Conservation (phyloP, 352 stramenopile genomes). For the Globisporangium yorkense region DNA sequence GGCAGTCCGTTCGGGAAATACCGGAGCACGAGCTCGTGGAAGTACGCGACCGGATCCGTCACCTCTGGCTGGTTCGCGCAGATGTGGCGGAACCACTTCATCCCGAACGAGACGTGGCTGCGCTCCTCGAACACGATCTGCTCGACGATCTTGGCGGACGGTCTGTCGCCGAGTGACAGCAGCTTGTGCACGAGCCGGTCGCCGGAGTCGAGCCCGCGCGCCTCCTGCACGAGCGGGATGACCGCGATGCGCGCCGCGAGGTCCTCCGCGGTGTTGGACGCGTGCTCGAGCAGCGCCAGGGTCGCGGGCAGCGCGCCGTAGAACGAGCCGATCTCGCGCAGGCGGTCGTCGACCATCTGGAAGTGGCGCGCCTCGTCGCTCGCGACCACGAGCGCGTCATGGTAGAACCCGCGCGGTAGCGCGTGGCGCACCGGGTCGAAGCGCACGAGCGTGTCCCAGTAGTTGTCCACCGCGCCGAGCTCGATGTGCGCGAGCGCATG, state of each 20-base stretch:
- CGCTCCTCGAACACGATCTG: constrained; percentile 81
- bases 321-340: constrained; percentile 50
- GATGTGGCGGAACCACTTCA: constrained; percentile 79
- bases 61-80: constrained; percentile 30
- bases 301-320: constrained; percentile 71
- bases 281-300: constrained; percentile 60
- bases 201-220: constrained; percentile 69
- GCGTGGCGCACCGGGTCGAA: constrained; percentile 52
- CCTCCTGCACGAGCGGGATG: constrained; percentile 79
- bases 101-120: constrained; percentile 62
- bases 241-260: constrained; percentile 71
- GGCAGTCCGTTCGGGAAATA: constrained; percentile 75
- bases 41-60: constrained; percentile 55
- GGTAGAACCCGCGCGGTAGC: constrained; percentile 57
- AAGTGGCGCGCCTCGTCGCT: constrained; percentile 81
- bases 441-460: constrained; percentile 83
- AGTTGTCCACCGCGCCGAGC: constrained; percentile 83
- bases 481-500: constrained; percentile 85
- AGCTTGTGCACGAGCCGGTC: constrained; percentile 69
- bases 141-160: constrained; percentile 57
- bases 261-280: constrained; percentile 56
- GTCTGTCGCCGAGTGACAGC: constrained; percentile 56
- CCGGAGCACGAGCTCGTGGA: constrained; percentile 73
- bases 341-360: constrained; percentile 56
- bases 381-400: constrained; percentile 67